Evolutionary conservation across 176 grass and related monocot species (phyloP), one percentile per base, ranked within the genome.

Genomic region (Aegilops sharonensis): DNA sequence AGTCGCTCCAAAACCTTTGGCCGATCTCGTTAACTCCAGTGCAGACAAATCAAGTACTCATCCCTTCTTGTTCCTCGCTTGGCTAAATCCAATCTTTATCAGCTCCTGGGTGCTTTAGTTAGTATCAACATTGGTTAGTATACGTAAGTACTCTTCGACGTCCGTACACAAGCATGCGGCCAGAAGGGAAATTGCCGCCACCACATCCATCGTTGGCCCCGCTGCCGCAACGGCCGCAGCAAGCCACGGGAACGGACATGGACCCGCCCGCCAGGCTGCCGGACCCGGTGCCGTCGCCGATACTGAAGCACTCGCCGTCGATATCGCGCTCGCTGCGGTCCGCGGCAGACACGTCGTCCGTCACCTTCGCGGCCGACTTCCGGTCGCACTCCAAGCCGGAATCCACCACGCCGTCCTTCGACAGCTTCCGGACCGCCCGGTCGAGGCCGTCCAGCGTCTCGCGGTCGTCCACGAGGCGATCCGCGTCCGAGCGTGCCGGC

Each of bases 401-500:
- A 14, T 87, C 84, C 40, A 25, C 54, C 32, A 42, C 69, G 24
- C 65, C 67, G 6, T 84, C 76, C 31, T 37, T 90, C 67, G 87
- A 88, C 31, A 77, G 52, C 85, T 87, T 91, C 77, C 84, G 65
- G 34, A 85, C 59, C n/a, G 61, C 81, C 52, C 65, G 57, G 7
- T 94, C 92, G 21, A 40, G 15, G 77, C 40, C 73, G 64, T n/a
- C 83, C 25, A 72, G 15, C 30, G 14, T 87, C 57, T 75, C 77
- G 8, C 88, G 87, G 20, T 10, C 32, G 29, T 73, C 70, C 30
- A 88, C 90, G 13, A 40, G 84, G 65, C 86, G 88, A 9, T 92
- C 90, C 32, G 82, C 85, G 30, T 98, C 96, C 2, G 95, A 94
- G 60, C 86, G 90, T 25, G 8, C 34, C 31, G 96, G 96, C 3